Evolutionary conservation across 2,329 filamentous ascomycete genomes (phyloP).

Genomic region (Aspergillus bombycis): DNA sequence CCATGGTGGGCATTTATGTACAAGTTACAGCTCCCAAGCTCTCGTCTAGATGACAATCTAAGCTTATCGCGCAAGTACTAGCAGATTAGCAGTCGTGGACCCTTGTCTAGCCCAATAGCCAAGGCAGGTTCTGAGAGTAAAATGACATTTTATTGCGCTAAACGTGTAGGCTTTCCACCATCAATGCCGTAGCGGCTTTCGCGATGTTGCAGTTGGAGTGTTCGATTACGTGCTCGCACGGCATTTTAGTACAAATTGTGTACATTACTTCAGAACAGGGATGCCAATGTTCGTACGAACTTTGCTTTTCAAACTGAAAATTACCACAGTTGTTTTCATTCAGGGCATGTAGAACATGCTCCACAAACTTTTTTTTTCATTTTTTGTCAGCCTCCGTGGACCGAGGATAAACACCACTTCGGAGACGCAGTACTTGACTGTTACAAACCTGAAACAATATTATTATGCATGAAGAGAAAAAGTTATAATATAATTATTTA

Average conservation of each 20-base stretch:
- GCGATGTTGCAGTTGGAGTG: conserved; percentile 29
- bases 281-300: too few relatives aligned
- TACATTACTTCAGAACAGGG: not conserved
- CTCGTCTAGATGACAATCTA: not conserved
- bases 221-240: conserved; percentile 39
- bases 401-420: not conserved
- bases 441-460: not conserved
- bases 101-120: not conserved
- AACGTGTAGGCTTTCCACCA: not conserved
- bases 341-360: not conserved
- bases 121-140: too few relatives aligned
- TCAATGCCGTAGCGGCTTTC: not conserved
- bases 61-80: not conserved
- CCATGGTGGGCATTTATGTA: not conserved
- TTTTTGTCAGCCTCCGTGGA: not conserved
- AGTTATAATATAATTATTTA: not conserved
- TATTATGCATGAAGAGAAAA: not conserved
- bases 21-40: not conserved
- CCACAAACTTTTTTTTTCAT: not conserved
- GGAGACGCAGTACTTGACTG: not conserved
- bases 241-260: conserved; percentile 22
- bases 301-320: conserved; percentile 5
- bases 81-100: not conserved
- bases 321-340: not conserved
- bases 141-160: not conserved